Evolutionary conservation across 2,329 filamentous ascomycete species (phyloP), one percentile per base, ranked within the genome.

Genomic region (Coniochaeta sp.): DNA sequence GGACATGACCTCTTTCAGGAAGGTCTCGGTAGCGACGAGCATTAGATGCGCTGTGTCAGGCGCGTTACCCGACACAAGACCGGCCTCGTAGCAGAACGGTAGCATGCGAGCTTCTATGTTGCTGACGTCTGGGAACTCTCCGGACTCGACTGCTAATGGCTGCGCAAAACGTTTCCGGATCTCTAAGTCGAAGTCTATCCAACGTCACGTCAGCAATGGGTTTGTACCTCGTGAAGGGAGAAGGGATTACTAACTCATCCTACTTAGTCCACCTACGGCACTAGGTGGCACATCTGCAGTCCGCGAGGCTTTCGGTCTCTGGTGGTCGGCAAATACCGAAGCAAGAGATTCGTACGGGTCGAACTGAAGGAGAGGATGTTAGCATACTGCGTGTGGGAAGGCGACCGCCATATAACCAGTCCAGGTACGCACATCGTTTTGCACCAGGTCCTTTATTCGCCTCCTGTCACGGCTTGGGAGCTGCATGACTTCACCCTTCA

Each of bases 261-360:
- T 91, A 66, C 90, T 92, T 54, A 93, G 81, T 22, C 89, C 89
- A 31, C 86, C 88, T 26, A 88, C 88, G 28, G 88, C 88, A 68
- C 86, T 87, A 31, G 87, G 81, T 28, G 88, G 86, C 9, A 86
- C 82, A 60, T 90, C 84, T 33, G 87, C 81, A 14, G 75, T 71
- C 58, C 77, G 76, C 4, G 76, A 70, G 12, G 76, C 68, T 61
- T 77, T 74, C n/a, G 70, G 73, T 50, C 79, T 77, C 61, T 80
- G 77, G 24, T 78, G 74, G 22, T 86, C 82, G 14, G 74, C 68
- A 64, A 86, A 84, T 52, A 81, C 72, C 62, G 75, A 80, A 14
- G 80, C 74, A 61, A 86, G 73, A 11, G 75, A 77, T 59, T 86
- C 82, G 61, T 79, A 77, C 5, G 81, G 80, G 64, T 86, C 83